Evolutionary conservation across 2,329 filamentous ascomycete genomes (phyloP).

Genomic region (Monilinia fructicola): DNA sequence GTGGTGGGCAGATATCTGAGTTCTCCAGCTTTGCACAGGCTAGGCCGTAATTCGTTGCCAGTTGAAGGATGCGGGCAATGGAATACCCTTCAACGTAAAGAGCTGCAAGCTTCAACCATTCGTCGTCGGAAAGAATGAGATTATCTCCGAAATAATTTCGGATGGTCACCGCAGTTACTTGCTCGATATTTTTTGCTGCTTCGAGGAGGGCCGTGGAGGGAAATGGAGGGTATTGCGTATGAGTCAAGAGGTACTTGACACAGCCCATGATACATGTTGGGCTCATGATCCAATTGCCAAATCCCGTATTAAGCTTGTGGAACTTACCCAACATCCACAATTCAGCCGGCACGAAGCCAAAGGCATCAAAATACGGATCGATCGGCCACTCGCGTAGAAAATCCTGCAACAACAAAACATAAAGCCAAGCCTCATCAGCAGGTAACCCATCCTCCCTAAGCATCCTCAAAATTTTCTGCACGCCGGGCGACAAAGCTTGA

Average conservation of each 20-base stretch:
- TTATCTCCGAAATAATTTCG: not conserved
- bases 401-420: not conserved
- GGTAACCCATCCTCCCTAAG: not conserved
- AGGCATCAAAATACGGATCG: not conserved
- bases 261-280: not conserved
- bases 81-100: not conserved
- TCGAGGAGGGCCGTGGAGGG: not conserved
- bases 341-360: not conserved
- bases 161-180: not conserved
- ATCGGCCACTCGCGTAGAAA: not conserved
- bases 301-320: not conserved
- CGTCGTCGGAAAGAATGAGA: not conserved
- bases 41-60: not conserved
- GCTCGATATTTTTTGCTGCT: not conserved
- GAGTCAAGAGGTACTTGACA: not conserved
- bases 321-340: not conserved
- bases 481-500: not conserved
- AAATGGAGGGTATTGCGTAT: not conserved
- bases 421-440: slow-evolving; percentile 6
- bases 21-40: not conserved
- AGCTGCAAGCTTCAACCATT: not conserved
- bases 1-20: not conserved
- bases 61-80: not conserved
- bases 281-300: not conserved
- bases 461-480: not conserved